These are phyloP conservation scores for Bipolaris oryzae DNA, from an alignment of 2,329 filamentous ascomycete species.

Conservation along the genomic window DNA sequence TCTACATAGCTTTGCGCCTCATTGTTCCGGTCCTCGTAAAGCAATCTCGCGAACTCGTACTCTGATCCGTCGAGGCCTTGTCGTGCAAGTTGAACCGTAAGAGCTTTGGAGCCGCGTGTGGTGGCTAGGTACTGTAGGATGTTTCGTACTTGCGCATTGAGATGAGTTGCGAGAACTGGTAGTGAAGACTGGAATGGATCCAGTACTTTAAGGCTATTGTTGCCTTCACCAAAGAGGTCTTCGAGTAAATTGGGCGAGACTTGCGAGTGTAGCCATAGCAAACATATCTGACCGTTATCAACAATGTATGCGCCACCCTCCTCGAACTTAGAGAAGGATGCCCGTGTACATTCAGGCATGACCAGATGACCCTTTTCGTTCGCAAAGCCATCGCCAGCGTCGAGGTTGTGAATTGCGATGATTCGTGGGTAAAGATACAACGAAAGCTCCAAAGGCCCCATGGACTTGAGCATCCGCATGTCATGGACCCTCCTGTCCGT, in stretches of 20 bases:
- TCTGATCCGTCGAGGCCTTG: conserved; percentile 95
- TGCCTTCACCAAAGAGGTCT: conserved; percentile 85
- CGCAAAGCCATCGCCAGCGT: conserved; percentile 88
- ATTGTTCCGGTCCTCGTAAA: conserved; percentile 95
- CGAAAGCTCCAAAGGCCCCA: conserved; percentile 84
- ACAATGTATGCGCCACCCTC: conserved; percentile 93
- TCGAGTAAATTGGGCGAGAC: conserved; percentile 89
- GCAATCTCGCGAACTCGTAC: conserved; percentile 89
- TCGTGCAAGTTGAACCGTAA: conserved; percentile 86
- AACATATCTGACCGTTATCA: conserved; percentile 90
- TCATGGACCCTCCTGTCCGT: conserved; percentile 91
- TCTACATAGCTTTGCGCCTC: conserved; percentile 98
- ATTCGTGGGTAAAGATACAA: conserved; percentile 96
- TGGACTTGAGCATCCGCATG: conserved; percentile 84
- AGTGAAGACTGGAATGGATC: conserved; percentile 81
- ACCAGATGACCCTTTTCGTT: conserved; percentile 87
- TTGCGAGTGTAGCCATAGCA: conserved; percentile 91
- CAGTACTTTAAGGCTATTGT: conserved; percentile 72
- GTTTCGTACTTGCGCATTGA: conserved; percentile 94
- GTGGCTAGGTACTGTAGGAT: conserved; percentile 84
- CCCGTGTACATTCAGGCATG: conserved; percentile 79
- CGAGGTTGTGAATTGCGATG: conserved; percentile 87
- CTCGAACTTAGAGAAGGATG: conserved; percentile 86
- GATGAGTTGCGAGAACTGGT: conserved; percentile 85
- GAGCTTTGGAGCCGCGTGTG: conserved; percentile 81